Evolutionary conservation across 2,329 filamentous ascomycete species (phyloP).

Genomic region (Fusarium hostae): DNA sequence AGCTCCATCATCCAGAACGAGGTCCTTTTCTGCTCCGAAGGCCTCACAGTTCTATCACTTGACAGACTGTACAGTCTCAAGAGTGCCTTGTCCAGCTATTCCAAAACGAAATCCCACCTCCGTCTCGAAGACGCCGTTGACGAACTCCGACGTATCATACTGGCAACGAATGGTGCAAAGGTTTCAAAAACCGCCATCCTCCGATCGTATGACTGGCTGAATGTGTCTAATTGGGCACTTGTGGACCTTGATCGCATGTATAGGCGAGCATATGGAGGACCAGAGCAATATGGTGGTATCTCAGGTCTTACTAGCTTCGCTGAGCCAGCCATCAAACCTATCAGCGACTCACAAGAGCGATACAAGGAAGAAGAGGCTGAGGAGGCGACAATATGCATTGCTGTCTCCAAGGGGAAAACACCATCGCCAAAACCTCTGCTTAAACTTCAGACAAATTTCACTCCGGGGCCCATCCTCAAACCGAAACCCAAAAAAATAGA

Average conservation of each 20-base stretch:
- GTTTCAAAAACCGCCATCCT: constrained; percentile 63
- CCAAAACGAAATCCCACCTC: constrained; percentile 55
- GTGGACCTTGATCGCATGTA: constrained; percentile 68
- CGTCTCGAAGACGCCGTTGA: constrained; percentile 71
- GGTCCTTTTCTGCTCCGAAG: constrained; percentile 68
- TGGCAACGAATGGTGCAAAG: constrained; percentile 62
- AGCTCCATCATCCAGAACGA: constrained; percentile 70
- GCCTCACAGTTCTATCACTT: constrained; percentile 68
- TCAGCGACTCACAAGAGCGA: constrained; percentile 35
- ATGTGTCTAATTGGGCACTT: constrained; percentile 61
- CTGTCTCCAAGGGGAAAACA: constrained; percentile 42
- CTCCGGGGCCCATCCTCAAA: constrained; percentile 14
- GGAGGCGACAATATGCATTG: constrained; percentile 37
- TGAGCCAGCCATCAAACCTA: constrained; percentile 39
- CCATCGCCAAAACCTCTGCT: constrained; percentile 48
- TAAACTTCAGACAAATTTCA: constrained; percentile 59
- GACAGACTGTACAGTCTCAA: constrained; percentile 75
- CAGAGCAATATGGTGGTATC: constrained; percentile 58
- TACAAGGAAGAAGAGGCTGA: constrained; percentile 42
- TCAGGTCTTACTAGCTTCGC: constrained; percentile 48
- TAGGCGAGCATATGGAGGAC: constrained; percentile 65
- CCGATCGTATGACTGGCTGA: constrained; percentile 68
- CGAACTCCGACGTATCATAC: constrained; percentile 68
- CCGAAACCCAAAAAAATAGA: constrained; percentile 28
- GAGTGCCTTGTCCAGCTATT: constrained; percentile 67